A percentile compares a stretch with the other conserved stretches of the same genome.
Conservation (phyloP, 192 early-diverging fungal species). For the Gonapodya prolifera region DNA sequence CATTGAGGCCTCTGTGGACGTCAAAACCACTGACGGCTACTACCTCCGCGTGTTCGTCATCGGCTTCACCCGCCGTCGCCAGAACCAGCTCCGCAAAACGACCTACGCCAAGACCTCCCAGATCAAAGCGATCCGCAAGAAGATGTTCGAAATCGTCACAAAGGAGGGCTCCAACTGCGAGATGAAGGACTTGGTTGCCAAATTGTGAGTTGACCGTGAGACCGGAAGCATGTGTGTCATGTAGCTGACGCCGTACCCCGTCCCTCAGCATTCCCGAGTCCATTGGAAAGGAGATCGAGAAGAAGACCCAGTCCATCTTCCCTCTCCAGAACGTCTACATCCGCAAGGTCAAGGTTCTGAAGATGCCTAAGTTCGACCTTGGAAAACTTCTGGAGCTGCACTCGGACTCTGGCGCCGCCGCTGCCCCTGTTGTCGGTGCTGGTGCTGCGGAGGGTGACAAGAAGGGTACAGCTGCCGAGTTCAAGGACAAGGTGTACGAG, state of each 20-base stretch:
- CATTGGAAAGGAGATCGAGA: constrained; percentile 96
- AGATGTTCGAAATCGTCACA: constrained; percentile 99
- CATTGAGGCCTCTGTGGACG: constrained; percentile 94
- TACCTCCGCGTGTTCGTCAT: constrained; percentile 93
- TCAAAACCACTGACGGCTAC: constrained; percentile 99
- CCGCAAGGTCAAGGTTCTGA: constrained; percentile 99
- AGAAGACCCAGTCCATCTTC: constrained; percentile 95
- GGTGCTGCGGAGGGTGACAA: not conserved
- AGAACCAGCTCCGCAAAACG: constrained; percentile 93
- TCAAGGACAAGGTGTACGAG: constrained; percentile 3
- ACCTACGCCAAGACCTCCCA: constrained; percentile 95
- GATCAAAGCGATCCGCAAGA: constrained; percentile 97
- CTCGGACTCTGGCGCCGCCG: constrained; percentile 65
- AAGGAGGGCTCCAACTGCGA: constrained; percentile 72
- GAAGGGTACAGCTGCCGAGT: constrained; percentile 1
- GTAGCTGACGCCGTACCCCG: not conserved
- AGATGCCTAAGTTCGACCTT: constrained; percentile 67
- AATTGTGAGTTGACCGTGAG: constrained; percentile 38
- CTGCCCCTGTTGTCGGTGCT: not conserved
- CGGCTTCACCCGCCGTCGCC: constrained; percentile 89
- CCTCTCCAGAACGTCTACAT: constrained; percentile 93
- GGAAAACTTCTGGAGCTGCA: constrained; percentile 96
- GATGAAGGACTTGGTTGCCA: constrained; percentile 89
- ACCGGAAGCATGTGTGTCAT: not conserved
- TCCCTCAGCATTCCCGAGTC: constrained; percentile 60